These are phyloP conservation scores for Debaryomyces nepalensis DNA, from an alignment of 1,139 yeast species.

Conservation along the genomic window DNA sequence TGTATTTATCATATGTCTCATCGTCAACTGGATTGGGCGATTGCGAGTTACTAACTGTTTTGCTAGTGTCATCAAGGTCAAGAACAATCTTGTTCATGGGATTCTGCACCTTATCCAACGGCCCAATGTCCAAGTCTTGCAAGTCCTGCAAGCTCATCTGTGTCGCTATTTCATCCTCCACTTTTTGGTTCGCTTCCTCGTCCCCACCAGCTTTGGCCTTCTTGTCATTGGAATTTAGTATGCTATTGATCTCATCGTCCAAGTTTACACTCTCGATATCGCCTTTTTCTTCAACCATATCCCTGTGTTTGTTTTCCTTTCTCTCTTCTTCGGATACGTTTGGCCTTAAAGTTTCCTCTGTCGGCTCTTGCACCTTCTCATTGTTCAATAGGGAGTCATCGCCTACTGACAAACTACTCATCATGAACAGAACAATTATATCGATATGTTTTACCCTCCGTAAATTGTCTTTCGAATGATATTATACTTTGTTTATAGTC, in stretches of 20 bases:
- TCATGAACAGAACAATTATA: slow-evolving; percentile 12
- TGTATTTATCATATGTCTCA: slow-evolving; percentile 1
- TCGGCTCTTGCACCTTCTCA: slow-evolving; percentile 9
- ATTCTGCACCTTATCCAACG: slow-evolving; percentile 18
- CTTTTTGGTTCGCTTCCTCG: not conserved
- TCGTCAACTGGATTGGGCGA: slow-evolving; percentile 19
- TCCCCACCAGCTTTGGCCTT: not conserved
- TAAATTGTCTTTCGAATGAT: slow-evolving; percentile 2
- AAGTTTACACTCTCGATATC: slow-evolving; percentile 11
- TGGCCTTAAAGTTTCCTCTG: slow-evolving; percentile 6
- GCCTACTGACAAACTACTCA: slow-evolving; percentile 19
- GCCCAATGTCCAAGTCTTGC: slow-evolving; percentile 18
- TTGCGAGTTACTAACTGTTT: slow-evolving; percentile 24
- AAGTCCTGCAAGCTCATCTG: slow-evolving; percentile 11
- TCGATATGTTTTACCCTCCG: slow-evolving; percentile 6
- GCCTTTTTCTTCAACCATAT: slow-evolving; percentile 4
- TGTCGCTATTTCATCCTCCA: slow-evolving; percentile 4
- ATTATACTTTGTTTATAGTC: slow-evolving; percentile 1
- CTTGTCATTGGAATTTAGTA: slow-evolving; percentile 13
- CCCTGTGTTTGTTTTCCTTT: not conserved
- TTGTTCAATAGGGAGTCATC: slow-evolving; percentile 15
- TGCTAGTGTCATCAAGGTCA: slow-evolving; percentile 17
- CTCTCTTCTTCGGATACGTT: slow-evolving; percentile 8
- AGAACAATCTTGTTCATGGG: slow-evolving; percentile 13
- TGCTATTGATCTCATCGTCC: slow-evolving; percentile 15